Base-by-base conservation (phyloP, 1,284 basidiomycete genomes). In the Cutaneotrichosporon curvatum region DNA sequence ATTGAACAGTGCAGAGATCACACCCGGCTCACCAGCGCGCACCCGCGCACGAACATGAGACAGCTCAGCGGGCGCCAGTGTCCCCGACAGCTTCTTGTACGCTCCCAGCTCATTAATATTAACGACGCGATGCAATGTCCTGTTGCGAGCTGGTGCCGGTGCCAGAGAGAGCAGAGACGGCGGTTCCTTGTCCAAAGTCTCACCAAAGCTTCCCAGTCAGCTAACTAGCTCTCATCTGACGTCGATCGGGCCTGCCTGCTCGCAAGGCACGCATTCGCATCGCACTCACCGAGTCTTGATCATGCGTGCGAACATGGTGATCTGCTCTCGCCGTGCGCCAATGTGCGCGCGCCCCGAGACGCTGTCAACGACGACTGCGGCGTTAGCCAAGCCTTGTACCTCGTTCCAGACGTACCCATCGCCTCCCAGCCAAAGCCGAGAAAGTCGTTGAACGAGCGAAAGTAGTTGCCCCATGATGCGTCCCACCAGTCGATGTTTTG, bases 381-480 rank as follows among this genome's bases (percentile, higher is more conserved):
- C 4, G 47, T 53, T 21, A 48, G 51, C 37, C 16, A 3, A 21
- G 19, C 33, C 15, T n/a, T n/a, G n/a, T n/a, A n/a, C 8, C 30
- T 9, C 40, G 14, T 30, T 11, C 23, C 19, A 14, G n/a, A 50
- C 67, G 50, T 34, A 67, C 67, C 61, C 67, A 90, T 84, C 12
- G 80, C 81, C 10, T 87, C 86, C 87, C 87, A 90, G 23, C 83
- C 85, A 63, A 88, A 89, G 9, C 80, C 77, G 33, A 90, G 76
- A 66, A 90, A 90, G 34, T 81, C 81, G 50, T 85, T 83, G 65
- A 89, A 89, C 0, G 83, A 79, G 40, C 80, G 78, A 70, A 90
- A 89, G 48, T 85, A 76, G 42, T 82, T 79, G 3, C 84, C 83
- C 85, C 87, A 90, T 36, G 84, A 80, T 47, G 82, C 79, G 53